Evolutionary conservation across 2,329 filamentous ascomycete genomes (phyloP), one percentile per base, ranked within the genome.

Genomic region (Sporothrix curviconia): DNA sequence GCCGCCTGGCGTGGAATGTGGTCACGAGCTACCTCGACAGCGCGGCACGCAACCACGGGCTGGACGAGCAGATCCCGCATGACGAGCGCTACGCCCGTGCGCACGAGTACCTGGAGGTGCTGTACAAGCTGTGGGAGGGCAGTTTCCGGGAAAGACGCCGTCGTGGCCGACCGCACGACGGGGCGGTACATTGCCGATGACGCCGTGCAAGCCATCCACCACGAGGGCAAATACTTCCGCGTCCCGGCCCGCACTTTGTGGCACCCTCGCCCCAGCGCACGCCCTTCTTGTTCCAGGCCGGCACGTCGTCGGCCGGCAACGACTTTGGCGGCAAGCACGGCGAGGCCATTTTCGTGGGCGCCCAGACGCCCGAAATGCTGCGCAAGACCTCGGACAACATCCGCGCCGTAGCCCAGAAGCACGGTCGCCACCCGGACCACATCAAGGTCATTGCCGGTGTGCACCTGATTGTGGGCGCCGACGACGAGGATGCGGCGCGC

Each of bases 371-470:
- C 0, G 19, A 59, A 4, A 47, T 61, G 12, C 32, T 57, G 15
- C 43, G 37, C 3, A 28, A 32, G 11, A 56, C 34, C 3, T 58
- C 62, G 15, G 57, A 54, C 11, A 44, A 58, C 24, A 62, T 62
- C 17, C 61, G 64, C 1, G 46, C 22, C 6, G 62, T 59, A 0
- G 59, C 56, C 2, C 54, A 49, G 11, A n/a, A 51, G 6, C 42
- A 76, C 76, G 63, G 63, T 15, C 63, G 65, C 12, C 56, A 64
- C 42, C 60, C 64, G 1, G 12, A 44, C 34, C 24, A 43, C 32
- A 32, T 66, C 59, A 66, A 66, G 53, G 59, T 66, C 17, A 56
- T 66, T 22, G 61, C 62, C 9, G 52, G 58, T 11, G 36, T 66
- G 9, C 56, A 51, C 15, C 36, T 53, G 7, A 59, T 65, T 1